Base-by-base conservation (phyloP, 768 basidiomycete genomes). In the Lactifluus volemus region DNA sequence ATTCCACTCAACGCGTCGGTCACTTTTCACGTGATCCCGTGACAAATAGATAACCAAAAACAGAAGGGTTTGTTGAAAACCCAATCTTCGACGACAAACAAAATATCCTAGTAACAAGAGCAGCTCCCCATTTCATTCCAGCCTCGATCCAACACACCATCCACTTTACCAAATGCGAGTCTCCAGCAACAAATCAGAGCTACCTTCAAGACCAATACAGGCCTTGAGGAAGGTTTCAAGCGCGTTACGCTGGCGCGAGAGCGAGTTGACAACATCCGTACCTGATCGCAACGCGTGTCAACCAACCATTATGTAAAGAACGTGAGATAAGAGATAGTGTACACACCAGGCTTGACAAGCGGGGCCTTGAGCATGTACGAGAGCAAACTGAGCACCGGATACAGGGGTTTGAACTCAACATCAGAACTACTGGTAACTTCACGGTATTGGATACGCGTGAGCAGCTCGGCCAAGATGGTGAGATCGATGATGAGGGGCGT, bases 351-450 rank as follows among this genome's bases (percentile, higher is more conserved):
- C 79, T 95, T 95, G 75, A 95, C 93, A 70, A 95, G 84, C n/a
- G 93, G 92, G 0, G 93, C 94, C 81, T 97, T 97, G 76, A 96
- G 85, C 93, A 98, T 96, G 81, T 95, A 98, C 47, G 86, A 89
- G 58, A 98, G 81, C 63, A 98, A 82, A 44, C 93, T 96, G 57
- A 99, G 79, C 60, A 99, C 89, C 3, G 89, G 82, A 81, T 99
- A 92, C 19, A 98, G 78, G 0, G 89, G 87, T 63, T 84, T 76
- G 76, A 92, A 97, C 39, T 92, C 88, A 59, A 73, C 73, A 67
- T 77, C 72, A 64, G 72, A 66, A 58, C 67, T 75, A 15, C 72
- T 71, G 15, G 74, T 69, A 50, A 72, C 68, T 67, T 84, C 79
- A 69, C 92, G 89, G 78, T 97, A 99, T 73, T 88, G 78, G 73